Evolutionary conservation across 139 green algal genomes (phyloP).

Genomic region (Coccomyxa sp.): DNA sequence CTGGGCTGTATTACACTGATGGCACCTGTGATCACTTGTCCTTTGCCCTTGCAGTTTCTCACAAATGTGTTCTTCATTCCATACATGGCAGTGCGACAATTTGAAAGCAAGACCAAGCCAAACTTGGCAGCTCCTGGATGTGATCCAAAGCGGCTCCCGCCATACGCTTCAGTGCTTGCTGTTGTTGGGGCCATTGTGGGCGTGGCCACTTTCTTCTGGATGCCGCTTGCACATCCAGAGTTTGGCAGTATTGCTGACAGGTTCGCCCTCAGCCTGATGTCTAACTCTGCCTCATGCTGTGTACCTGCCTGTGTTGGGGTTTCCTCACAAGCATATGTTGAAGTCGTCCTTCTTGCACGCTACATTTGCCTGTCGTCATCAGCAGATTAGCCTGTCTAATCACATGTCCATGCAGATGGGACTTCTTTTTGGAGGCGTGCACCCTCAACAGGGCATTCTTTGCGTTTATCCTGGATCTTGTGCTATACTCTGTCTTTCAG

Average conservation of each 20-base stretch:
- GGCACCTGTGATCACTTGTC: no score
- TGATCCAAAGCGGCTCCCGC: conserved; percentile 20
- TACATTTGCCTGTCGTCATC: not conserved
- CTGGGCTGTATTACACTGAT: no score
- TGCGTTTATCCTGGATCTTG: conserved; percentile 75
- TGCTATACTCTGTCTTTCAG: conserved; percentile 77
- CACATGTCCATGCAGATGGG: not conserved
- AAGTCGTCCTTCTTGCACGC: no score
- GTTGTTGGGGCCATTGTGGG: conserved; percentile 1
- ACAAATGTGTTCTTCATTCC: conserved; percentile 78
- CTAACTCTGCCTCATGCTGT: not conserved
- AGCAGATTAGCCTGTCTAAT: not conserved
- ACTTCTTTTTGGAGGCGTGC: conserved; percentile 24
- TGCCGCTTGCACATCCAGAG: conserved; percentile 54
- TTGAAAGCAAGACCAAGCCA: not conserved
- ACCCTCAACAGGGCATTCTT: conserved; percentile 63
- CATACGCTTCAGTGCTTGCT: conserved; percentile 20
- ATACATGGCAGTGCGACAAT: conserved; percentile 65
- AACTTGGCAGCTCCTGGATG: conserved; percentile 1
- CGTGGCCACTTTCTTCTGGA: conserved; percentile 62
- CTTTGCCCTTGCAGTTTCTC: conserved; percentile 45
- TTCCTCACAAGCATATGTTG: no score
- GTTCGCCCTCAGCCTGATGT: not conserved
- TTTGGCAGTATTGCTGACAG: conserved; percentile 54
- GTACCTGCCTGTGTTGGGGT: not conserved